A percentile compares a stretch with the other conserved stretches of the same genome.
Conservation (phyloP, 208 protist species). For the Acanthamoeba castellanii region DNA sequence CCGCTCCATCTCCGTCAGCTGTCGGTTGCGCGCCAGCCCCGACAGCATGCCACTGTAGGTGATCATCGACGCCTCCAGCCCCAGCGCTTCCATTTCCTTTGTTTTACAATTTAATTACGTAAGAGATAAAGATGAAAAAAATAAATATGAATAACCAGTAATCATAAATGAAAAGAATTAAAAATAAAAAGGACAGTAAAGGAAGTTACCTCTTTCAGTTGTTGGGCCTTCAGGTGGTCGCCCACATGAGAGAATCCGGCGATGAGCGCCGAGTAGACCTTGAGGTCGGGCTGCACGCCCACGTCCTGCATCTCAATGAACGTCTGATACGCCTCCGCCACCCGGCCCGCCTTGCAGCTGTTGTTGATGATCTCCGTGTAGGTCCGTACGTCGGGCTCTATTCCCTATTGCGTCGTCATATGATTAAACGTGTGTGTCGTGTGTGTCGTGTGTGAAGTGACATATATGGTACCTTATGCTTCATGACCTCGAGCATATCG, state of each 20-base stretch:
- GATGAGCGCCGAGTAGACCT: slow-evolving; percentile 8
- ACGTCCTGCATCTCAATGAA: neutral
- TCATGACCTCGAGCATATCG: neutral
- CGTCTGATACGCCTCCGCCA: slow-evolving; percentile 11
- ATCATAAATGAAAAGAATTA: neutral
- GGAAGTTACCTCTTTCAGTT: slow-evolving; percentile 15
- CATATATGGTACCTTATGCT: neutral
- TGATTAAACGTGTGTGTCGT: neutral
- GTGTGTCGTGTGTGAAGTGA: neutral
- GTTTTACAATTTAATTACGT: neutral
- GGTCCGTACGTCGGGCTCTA: neutral
- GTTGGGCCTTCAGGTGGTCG: neutral
- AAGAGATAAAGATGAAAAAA: too few relatives aligned
- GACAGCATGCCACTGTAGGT: slow-evolving; percentile 33
- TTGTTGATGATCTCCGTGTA: slow-evolving; percentile 22
- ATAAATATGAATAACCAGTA: neutral
- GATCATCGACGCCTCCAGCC: neutral
- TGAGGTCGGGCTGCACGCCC: neutral
- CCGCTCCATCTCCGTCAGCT: neutral
- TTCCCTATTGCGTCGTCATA: neutral
- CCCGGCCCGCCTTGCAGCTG: neutral
- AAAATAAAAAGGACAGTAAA: neutral
- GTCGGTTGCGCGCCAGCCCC: neutral
- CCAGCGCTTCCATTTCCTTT: slow-evolving; percentile 26
- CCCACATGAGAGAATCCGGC: neutral